Evolutionary conservation across 129 eudicot species (phyloP), one percentile per base, ranked within the genome.

Genomic region (Kitagawia praeruptora): DNA sequence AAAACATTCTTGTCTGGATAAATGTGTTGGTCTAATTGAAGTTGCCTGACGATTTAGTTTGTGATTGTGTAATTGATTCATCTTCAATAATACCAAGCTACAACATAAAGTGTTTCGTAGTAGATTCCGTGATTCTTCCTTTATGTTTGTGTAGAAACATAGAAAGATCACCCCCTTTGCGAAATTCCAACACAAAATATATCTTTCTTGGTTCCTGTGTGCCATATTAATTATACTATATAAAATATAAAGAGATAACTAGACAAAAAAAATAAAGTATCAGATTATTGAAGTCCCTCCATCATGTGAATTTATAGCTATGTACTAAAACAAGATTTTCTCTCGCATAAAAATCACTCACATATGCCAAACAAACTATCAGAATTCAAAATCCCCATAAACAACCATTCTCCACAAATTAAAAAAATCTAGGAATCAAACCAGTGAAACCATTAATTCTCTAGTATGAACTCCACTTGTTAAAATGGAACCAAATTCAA

Each of bases 121-220:
- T 95, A 75, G 91, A 86, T 83, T 95, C 94, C 53, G 94, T 85
- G 66, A 95, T 91, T 89, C 92, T 88, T 75, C 97, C 94, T 76
- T 90, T 91, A 61, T 89, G 92, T 69, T 84, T 91, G 77, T 90
- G 93, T 66, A 95, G 87, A 83, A 90, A 90, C 89, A 86, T 79
- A 13, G 89, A 90, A 77, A 95, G 90, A 80, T 95, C 98, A 84
- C 98, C 98, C 74, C 98, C 98, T 88, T 84, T 86, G 85, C 97
- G 92, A 83, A 81, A 92, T 82, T 95, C 98, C 83, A 95, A 86
- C 54, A 95, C 88, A 80, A 95, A 93, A 86, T 95, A 89, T 71
- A 95, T 95, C 84, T 89, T 95, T 71, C 98, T 97, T 66, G 94
- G 87, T 73, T 87, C 98, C 98, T 95, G 79, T 7, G 58, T 66